phyloP scores from a whole-genome alignment of 2,329 filamentous ascomycete species.

The Pseudocercospora fijiensis region DNA sequence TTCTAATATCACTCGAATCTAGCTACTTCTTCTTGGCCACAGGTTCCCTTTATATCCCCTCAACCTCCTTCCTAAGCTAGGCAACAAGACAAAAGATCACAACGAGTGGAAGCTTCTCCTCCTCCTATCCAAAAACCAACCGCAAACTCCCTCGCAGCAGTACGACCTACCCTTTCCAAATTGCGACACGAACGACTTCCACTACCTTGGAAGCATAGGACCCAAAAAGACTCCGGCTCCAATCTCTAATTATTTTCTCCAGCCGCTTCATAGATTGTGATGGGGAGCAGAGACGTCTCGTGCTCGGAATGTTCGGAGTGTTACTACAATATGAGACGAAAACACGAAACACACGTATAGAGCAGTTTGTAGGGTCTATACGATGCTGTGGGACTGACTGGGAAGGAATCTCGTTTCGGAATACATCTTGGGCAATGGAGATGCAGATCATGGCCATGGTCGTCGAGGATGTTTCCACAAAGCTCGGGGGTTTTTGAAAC shows the following conservation, averaged over 20 bases:
- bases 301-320: conserved; percentile 23
- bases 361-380: background rate
- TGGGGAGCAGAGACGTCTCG: conserved; percentile 48
- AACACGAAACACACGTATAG: background rate
- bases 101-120: no score
- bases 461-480: background rate
- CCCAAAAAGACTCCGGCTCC: conserved; percentile 58
- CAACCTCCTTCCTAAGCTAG: no score
- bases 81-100: no score
- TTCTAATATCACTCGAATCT: no score
- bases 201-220: conserved; percentile 54
- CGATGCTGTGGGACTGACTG: background rate
- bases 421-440: background rate
- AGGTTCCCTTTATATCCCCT: no score
- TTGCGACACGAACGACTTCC: conserved; percentile 45
- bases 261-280: conserved; percentile 53
- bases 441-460: background rate
- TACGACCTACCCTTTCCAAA: background rate
- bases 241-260: conserved; percentile 54
- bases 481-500: no score
- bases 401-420: background rate
- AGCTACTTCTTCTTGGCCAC: no score
- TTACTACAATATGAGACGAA: background rate
- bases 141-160: no score
- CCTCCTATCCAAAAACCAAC: no score